Conservation (phyloP, 1,284 basidiomycete genomes). For the Afroboletus lepidellus region DNA sequence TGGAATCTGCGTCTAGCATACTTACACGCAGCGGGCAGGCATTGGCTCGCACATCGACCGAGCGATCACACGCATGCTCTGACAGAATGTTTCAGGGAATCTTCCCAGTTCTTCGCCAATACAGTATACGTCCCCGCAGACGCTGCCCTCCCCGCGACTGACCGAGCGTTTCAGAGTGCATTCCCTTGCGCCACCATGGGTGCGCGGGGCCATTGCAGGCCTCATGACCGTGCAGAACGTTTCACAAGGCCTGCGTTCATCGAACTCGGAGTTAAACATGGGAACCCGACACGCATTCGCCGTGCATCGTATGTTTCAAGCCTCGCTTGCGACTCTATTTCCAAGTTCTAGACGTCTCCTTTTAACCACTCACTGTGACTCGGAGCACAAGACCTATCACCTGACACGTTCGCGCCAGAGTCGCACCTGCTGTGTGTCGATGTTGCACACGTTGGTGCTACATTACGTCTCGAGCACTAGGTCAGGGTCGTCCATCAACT, state of each 20-base stretch:
- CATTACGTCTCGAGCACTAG: slow-evolving; percentile 3
- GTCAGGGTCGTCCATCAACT: neutral
- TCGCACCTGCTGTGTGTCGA: neutral
- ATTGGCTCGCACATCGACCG: neutral
- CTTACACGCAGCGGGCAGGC: no score
- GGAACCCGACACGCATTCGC: neutral
- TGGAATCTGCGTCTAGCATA: no score
- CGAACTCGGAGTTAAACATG: neutral
- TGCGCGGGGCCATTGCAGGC: neutral
- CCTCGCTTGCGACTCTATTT: neutral
- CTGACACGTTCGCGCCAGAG: slow-evolving; percentile 1
- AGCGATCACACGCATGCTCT: neutral
- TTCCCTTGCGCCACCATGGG: neutral
- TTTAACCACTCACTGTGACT: neutral
- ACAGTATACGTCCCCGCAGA: neutral
- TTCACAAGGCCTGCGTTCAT: neutral
- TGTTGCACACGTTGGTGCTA: slow-evolving; percentile 1
- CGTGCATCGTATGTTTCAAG: slow-evolving; percentile 8
- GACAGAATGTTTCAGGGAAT: slow-evolving; percentile 1
- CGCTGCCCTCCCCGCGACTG: neutral
- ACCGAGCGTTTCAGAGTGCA: slow-evolving; percentile 6
- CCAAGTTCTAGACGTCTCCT: neutral
- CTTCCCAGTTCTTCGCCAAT: neutral
- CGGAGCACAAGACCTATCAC: neutral
- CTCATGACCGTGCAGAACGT: neutral